phyloP scores from a whole-genome alignment of 2,329 filamentous ascomycete species.

The Trichoderma pleuroti region DNA sequence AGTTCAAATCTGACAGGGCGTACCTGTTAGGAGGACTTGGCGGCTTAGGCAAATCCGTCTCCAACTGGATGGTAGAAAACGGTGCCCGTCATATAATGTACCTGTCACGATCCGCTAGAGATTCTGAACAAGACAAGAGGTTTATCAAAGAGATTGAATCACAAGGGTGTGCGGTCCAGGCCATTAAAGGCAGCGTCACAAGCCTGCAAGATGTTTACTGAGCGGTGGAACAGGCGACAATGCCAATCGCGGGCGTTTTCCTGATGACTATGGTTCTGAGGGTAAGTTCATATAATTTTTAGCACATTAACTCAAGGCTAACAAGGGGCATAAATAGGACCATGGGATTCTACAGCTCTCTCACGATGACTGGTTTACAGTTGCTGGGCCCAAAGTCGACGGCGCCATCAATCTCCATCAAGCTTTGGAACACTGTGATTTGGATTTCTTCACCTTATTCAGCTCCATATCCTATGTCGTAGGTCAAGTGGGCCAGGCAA shows the following conservation, averaged over 20 bases:
- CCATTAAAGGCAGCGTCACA: slow-evolving; percentile 11
- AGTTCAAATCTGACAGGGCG: not conserved
- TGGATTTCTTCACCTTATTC: slow-evolving; percentile 33
- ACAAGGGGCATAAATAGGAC: not conserved
- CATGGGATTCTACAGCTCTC: not conserved
- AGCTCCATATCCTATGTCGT: slow-evolving; percentile 28
- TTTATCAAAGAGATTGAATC: slow-evolving; percentile 16
- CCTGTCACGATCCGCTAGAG: slow-evolving; percentile 16
- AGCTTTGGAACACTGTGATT: slow-evolving; percentile 8
- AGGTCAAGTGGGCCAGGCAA: slow-evolving; percentile 30
- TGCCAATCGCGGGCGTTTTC: slow-evolving; percentile 35
- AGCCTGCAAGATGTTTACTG: slow-evolving; percentile 10
- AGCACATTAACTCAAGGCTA: not conserved
- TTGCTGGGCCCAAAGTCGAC: slow-evolving; percentile 29
- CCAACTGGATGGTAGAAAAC: slow-evolving; percentile 31
- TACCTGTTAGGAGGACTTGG: slow-evolving; percentile 35
- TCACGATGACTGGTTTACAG: slow-evolving; percentile 27
- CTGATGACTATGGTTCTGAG: slow-evolving; percentile 35
- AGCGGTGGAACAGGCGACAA: slow-evolving; percentile 23
- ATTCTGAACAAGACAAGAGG: not conserved
- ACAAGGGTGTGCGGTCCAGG: slow-evolving; percentile 4
- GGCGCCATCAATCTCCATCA: slow-evolving; percentile 35
- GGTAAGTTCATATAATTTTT: not conserved
- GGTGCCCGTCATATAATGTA: slow-evolving; percentile 25
- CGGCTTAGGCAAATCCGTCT: slow-evolving; percentile 29